phyloP scores from a whole-genome alignment of 768 basidiomycete species.

The Lentinula guzmanii region DNA sequence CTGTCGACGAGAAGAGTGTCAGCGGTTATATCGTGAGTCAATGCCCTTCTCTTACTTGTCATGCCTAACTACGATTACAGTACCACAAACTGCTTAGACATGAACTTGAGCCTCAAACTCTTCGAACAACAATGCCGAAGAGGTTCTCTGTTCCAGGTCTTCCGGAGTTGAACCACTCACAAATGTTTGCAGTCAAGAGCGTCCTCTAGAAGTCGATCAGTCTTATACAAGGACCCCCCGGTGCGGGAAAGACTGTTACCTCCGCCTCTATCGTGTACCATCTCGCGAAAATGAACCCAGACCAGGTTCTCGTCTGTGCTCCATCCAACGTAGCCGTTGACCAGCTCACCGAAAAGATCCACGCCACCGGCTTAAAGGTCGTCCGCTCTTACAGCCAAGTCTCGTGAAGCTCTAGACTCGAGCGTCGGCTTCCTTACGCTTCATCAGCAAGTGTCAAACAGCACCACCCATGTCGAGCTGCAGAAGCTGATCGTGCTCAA shows the following conservation, averaged over 20 bases:
- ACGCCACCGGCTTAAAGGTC: neutral
- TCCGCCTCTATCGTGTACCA: too few species aligned
- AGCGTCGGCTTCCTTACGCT: slow-evolving; percentile 85
- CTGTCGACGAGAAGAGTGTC: slow-evolving; percentile 99
- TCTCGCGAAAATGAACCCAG: too few species aligned
- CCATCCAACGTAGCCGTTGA: too few species aligned
- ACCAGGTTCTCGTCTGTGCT: too few species aligned
- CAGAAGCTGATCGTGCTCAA: slow-evolving; percentile 98
- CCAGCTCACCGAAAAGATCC: too few species aligned
- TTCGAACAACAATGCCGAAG: slow-evolving; percentile 28
- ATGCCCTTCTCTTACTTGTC: neutral
- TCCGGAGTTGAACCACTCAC: slow-evolving; percentile 97
- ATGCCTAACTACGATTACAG: slow-evolving; percentile 29
- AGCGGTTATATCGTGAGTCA: slow-evolving; percentile 89
- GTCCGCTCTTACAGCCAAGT: slow-evolving; percentile 95
- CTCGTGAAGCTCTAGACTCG: slow-evolving; percentile 96
- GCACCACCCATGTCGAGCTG: slow-evolving; percentile 91
- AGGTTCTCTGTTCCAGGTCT: slow-evolving; percentile 94
- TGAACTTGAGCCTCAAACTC: slow-evolving; percentile 90
- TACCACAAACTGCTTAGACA: slow-evolving; percentile 99
- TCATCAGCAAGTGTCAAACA: slow-evolving; percentile 97
- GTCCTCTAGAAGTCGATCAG: slow-evolving; percentile 97
- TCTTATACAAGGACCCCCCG: slow-evolving; percentile 97
- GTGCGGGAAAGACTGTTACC: slow-evolving; percentile 70
- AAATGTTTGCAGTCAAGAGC: slow-evolving; percentile 99